Evolutionary conservation across 306 rosid species (phyloP), one percentile per base, ranked within the genome.

Genomic region (Dryas octopetala): DNA sequence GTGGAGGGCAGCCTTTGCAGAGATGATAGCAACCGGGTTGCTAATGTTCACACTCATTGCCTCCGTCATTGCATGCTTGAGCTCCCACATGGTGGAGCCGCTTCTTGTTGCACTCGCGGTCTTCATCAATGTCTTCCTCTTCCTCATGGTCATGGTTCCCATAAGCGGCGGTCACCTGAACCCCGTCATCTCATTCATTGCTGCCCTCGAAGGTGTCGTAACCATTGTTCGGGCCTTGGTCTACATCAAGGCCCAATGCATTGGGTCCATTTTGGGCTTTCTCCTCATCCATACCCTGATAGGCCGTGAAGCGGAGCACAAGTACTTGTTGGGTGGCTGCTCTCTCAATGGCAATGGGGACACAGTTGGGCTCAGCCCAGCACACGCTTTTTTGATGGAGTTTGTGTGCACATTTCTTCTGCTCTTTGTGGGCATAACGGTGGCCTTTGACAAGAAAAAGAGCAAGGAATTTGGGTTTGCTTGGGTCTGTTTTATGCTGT

Each of bases 281-380:
- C 50, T 83, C 4, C 54, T 87, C 23, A 77, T 87, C 14, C 84
- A 85, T 23, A 40, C 45, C 16, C 84, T 83, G 2, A 80, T 89
- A 82, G 66, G 71, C 9, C 84, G 69, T 1, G 81, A 50, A 44
- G 57, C 79, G 5, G 76, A 59, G 14, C 60, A 82, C 0, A 70
- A 70, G 49, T 85, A 83, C 63, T 85, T 82, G 5, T 78, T 87
- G 9, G 97, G 93, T 9, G 94, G 94, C 4, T 91, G 93, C 78
- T 65, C 86, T 5, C 78, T 89, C 62, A 44, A 66, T 45, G 81
- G 68, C 14, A 64, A 41, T 66, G 83, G 62, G 13, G 52, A 45
- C 6, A 51, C 66, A 50, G 45, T 66, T 5, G 80, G 32, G 1
- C 68, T 32, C 48, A 66, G 58, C 59, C 40, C 23, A 1, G 12